Base-by-base conservation (phyloP, 257 asterid genomes). In the Echites panduratus region DNA sequence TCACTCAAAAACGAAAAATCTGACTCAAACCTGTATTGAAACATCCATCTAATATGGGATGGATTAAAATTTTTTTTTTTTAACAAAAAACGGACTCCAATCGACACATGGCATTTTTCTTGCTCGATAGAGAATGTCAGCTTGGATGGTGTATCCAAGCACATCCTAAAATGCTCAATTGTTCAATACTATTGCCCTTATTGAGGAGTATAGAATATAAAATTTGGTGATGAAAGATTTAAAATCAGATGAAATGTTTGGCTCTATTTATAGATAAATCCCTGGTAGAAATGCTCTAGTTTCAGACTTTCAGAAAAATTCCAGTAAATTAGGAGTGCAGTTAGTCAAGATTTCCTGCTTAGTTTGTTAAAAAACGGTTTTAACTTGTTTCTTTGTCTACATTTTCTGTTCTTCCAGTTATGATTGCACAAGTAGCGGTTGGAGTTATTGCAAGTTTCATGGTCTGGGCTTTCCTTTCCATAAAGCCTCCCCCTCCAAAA, bases 401-500 rank as follows among this genome's bases (percentile, higher is more conserved):
- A 44, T 66, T 26, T 66, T 66, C 71, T n/a, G n/a, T n/a, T n/a
- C n/a, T 67, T 44, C 20, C 71, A 67, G 71, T 22, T 48, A 67
- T 66, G 70, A 66, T 67, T 67, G 56, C 71, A 45, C 35, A 44
- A 22, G 12, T 45, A 45, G 71, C 71, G 24, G 22, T 67, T 67
- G 71, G 71, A 43, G 71, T 67, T 44, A 29, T 48, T 12, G 53
- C 41, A 2, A 45, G 72, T 50, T 49, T 74, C 9, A 9, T 41
- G 32, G 77, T 24, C 41, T 74, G 71, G 77, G 77, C 66, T 52
- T 74, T 29, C 52, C 65, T 26, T n/a, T 11, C 64, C 0, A 56
- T 67, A 53, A 66, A 45, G 17, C 73, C 78, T 66, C 52, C 61
- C 2, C 79, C 75, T 27, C 79, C 75, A 19, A 75, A 58, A 16